phyloP scores from a whole-genome alignment of 1,284 basidiomycete genomes.

The Earliella scabrosa region DNA sequence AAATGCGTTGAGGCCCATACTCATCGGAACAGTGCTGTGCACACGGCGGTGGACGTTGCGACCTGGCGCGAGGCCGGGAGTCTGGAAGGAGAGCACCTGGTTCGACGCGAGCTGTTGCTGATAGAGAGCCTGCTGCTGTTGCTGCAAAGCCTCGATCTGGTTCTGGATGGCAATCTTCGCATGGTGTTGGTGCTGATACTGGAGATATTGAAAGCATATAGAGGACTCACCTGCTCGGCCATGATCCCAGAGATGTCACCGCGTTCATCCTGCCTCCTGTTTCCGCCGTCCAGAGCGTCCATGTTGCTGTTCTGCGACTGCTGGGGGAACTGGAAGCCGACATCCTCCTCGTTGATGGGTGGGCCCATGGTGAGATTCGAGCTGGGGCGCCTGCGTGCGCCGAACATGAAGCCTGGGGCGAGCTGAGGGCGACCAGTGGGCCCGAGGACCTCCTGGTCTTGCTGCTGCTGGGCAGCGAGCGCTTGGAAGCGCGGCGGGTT shows the following conservation, averaged over 20 bases:
- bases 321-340: conserved; percentile 83
- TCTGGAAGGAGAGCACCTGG: conserved; percentile 67
- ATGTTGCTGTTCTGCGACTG: conserved; percentile 47
- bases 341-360: conserved; percentile 78
- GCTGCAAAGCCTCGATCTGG: conserved; percentile 90
- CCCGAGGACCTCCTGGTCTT: conserved; percentile 73
- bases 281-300: conserved; percentile 43
- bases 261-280: conserved; percentile 61
- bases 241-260: conserved; percentile 85
- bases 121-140: conserved; percentile 88
- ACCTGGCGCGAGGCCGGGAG: conserved; percentile 69
- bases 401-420: conserved; percentile 89
- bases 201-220: background rate
- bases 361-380: conserved; percentile 61
- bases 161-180: conserved; percentile 84
- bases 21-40: conserved; percentile 82
- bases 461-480: conserved; percentile 70
- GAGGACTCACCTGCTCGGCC: conserved; percentile 79
- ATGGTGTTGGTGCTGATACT: background rate
- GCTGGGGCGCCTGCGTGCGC: conserved; percentile 64
- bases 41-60: conserved; percentile 82
- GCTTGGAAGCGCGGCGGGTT: conserved; percentile 88
- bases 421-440: conserved; percentile 87
- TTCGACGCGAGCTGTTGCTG: conserved; percentile 85
- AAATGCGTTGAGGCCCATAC: conserved; percentile 50